phyloP scores from a whole-genome alignment of 345 rosid genomes.

The Sonneratia alba region DNA sequence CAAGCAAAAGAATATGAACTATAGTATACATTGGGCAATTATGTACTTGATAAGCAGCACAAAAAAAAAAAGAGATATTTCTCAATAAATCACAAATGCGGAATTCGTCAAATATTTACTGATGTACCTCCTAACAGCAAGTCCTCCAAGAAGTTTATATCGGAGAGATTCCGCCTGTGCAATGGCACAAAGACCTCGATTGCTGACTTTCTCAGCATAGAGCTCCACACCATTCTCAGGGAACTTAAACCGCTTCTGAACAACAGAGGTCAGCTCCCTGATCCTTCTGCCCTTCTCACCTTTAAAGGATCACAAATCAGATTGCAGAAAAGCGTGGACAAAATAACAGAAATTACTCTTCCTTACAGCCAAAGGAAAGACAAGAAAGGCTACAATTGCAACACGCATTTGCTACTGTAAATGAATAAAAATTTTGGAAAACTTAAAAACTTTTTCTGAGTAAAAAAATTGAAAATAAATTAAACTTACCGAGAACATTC shows the following conservation, averaged over 20 bases:
- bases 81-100: background rate
- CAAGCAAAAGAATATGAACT: background rate
- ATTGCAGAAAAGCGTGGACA: background rate
- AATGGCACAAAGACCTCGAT: conserved; percentile 82
- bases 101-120: background rate
- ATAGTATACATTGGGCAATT: background rate
- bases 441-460: no score
- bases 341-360: background rate
- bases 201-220: conserved; percentile 66
- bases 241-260: conserved; percentile 64
- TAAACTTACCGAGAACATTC: conserved; percentile 63
- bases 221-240: conserved; percentile 71
- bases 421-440: background rate
- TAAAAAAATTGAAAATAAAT: background rate
- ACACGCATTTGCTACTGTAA: background rate
- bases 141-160: conserved; percentile 83
- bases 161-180: conserved; percentile 91
- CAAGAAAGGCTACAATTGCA: no score
- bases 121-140: conserved; percentile 67
- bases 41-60: background rate
- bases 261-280: conserved; percentile 70
- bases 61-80: background rate
- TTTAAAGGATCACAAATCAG: conserved; percentile 3
- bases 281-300: conserved; percentile 88
- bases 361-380: no score